Evolutionary conservation across 768 basidiomycete species (phyloP), one percentile per base, ranked within the genome.

Genomic region (Suillus tomentosus): DNA sequence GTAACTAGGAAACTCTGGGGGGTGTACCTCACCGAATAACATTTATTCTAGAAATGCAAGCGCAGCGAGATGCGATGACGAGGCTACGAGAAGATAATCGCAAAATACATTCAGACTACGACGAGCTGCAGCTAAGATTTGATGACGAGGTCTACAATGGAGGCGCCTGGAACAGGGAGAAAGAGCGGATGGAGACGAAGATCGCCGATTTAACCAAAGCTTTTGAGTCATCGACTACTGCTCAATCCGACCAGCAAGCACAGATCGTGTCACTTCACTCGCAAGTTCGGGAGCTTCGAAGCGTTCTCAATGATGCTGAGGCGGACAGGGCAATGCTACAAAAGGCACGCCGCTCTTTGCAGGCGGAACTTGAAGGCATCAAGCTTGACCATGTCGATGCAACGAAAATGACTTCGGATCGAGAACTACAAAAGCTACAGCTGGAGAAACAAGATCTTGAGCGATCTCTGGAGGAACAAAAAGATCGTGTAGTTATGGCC

Each of bases 161-260:
- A 55, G 84, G 87, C 15, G 85, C 89, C 5, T 94, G 92, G 94
- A 90, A 89, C 79, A 90, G 91, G 71, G 93, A 95, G 78, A 92
- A 88, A 74, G 92, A 94, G 64, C 88, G 91, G 13, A 79, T 94
- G 78, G 92, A 95, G 65, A 89, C 85, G 60, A 94, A 92, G 82
- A 92, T 95, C 61, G 74, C 73, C 5, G 90, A 94, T 73, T 71
- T 93, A 64, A 87, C 84, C 27, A 87, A 86, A 62, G 92, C 89
- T 1, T 93, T 88, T 72, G 91, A 93, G 68, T 80, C 87, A 1
- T 88, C 91, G 2, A 84, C 82, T 1, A 83, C 82, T 47, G 88
- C 85, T 0, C 92, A 93, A 69, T 79, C 86, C 0, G 93, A 94
- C 68, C 94, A 94, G 68, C 92, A 94, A 71, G 80, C 88, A 0